Percentiles rank a stretch among this genome's conserved stretches.
These are phyloP conservation scores for Mariannaea sp. DNA, from an alignment of 2,329 filamentous ascomycete genomes.

Conservation along the genomic window DNA sequence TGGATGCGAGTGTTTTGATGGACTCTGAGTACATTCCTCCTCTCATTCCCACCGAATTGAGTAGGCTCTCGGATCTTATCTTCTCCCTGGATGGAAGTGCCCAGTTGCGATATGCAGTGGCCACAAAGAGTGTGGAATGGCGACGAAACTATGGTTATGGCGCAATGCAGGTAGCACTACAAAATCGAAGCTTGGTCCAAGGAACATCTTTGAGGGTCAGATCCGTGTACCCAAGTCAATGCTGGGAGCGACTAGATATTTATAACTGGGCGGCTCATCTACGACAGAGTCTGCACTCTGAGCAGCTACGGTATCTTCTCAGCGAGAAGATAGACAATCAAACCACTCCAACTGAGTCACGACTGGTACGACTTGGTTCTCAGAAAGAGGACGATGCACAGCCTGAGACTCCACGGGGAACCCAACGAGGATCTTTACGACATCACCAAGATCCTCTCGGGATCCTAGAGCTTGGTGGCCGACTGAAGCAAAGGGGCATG, in stretches of 20 bases:
- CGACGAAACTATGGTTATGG: constrained; percentile 47
- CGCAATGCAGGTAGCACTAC: constrained; percentile 26
- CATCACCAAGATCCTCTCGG: constrained; percentile 77
- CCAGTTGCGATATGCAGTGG: constrained; percentile 81
- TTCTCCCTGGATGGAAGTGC: constrained; percentile 79
- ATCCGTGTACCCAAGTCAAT: constrained; percentile 23
- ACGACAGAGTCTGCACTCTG: constrained; percentile 43
- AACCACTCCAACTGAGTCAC: constrained; percentile 24
- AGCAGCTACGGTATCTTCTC: constrained; percentile 37
- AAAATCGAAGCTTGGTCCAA: constrained; percentile 21
- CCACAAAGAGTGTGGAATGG: constrained; percentile 81
- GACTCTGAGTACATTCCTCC: constrained; percentile 87
- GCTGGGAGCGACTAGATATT: constrained; percentile 42
- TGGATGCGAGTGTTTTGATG: constrained; percentile 95
- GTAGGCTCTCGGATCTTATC: constrained; percentile 69
- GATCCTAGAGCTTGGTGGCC: constrained; percentile 70
- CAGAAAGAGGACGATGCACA: constrained; percentile 4
- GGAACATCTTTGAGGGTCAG: constrained; percentile 26
- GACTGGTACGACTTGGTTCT: constrained; percentile 23
- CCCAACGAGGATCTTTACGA: too few species aligned
- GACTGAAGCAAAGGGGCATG: constrained; percentile 67
- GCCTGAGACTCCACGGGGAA: constrained; percentile 11
- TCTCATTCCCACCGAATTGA: constrained; percentile 75
- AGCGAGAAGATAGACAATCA: constrained; percentile 24
- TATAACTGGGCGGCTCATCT: constrained; percentile 46